phyloP scores from a whole-genome alignment of 1,284 basidiomycete genomes.

The Somion occarium region DNA sequence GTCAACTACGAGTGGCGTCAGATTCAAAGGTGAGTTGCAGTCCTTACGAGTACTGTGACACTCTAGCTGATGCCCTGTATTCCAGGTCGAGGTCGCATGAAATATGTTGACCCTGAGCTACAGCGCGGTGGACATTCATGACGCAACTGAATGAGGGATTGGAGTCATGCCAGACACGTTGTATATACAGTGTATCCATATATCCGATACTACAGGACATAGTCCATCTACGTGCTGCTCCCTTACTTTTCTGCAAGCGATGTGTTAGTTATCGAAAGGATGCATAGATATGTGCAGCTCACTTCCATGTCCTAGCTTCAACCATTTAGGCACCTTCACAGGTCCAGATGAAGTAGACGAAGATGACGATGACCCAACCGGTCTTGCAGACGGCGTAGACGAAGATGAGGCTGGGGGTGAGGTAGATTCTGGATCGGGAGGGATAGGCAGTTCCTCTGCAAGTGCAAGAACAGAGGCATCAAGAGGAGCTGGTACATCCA shows the following conservation, averaged over 20 bases:
- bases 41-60: background rate
- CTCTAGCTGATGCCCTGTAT: background rate
- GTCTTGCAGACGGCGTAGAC: slow-evolving; percentile 1
- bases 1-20: slow-evolving; percentile 39
- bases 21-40: slow-evolving; percentile 53
- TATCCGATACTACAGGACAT: too few species aligned
- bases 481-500: slow-evolving; percentile 58
- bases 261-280: background rate
- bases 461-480: slow-evolving; percentile 46
- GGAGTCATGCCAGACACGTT: background rate
- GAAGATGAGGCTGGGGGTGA: slow-evolving; percentile 9
- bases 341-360: slow-evolving; percentile 29
- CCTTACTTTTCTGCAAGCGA: background rate
- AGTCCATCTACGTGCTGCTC: too few species aligned
- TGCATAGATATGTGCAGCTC: slow-evolving; percentile 5
- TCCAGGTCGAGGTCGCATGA: slow-evolving; percentile 17
- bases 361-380: slow-evolving; percentile 13
- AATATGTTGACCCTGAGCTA: slow-evolving; percentile 14
- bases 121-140: slow-evolving; percentile 10
- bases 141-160: background rate
- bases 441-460: slow-evolving; percentile 59
- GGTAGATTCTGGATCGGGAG: slow-evolving; percentile 32
- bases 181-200: too few species aligned
- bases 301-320: slow-evolving; percentile 50
- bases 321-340: slow-evolving; percentile 72